These are phyloP conservation scores for Angomonas ambiguus DNA, from an alignment of 208 protist genomes.

Conservation along the genomic window DNA sequence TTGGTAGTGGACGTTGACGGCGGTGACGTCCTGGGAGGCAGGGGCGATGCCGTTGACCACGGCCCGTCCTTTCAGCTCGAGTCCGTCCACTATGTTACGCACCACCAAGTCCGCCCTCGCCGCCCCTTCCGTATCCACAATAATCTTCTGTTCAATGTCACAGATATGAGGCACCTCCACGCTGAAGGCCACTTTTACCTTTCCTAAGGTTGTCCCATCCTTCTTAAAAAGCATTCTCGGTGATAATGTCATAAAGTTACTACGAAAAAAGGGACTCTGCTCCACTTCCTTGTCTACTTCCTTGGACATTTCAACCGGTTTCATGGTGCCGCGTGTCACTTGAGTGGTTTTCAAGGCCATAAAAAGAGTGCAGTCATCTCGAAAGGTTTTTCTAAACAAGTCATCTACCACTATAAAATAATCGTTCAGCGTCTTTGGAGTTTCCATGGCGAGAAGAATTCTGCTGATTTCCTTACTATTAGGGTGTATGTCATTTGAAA, in stretches of 20 bases:
- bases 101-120: constrained; percentile 41
- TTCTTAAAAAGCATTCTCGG: constrained; percentile 60
- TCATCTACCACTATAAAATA: constrained; percentile 83
- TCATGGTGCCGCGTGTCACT: constrained; percentile 36
- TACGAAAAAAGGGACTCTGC: background rate
- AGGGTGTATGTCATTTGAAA: too few relatives aligned
- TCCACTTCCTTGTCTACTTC: background rate
- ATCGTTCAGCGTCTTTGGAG: constrained; percentile 53
- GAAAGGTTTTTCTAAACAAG: constrained; percentile 85
- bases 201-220: constrained; percentile 57
- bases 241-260: constrained; percentile 58
- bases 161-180: constrained; percentile 59
- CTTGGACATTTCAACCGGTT: too few relatives aligned
- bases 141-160: constrained; percentile 58
- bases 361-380: constrained; percentile 68
- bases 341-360: constrained; percentile 72
- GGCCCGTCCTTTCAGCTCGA: constrained; percentile 44
- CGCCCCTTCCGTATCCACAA: constrained; percentile 53
- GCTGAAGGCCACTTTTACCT: constrained; percentile 70
- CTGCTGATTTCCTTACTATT: background rate
- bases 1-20: constrained; percentile 54
- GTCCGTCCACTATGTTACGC: constrained; percentile 60
- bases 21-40: constrained; percentile 74
- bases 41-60: constrained; percentile 78
- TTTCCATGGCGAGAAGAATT: constrained; percentile 36